phyloP scores from a whole-genome alignment of 192 early-diverging fungal genomes.

The Gigaspora rosea region DNA sequence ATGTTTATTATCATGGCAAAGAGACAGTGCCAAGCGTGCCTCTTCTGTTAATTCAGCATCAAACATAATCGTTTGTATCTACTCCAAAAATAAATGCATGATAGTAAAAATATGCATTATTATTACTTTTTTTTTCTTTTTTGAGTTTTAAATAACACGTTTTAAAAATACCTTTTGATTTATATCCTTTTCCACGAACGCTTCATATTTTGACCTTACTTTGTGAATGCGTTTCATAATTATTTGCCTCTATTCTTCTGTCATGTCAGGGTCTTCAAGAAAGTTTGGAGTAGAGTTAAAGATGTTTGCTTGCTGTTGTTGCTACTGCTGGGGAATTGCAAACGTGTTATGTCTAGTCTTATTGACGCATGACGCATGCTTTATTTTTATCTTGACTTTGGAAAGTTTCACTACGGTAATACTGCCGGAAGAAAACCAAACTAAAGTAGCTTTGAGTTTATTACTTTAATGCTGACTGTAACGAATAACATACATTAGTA shows the following conservation, averaged over 20 bases:
- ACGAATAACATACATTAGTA: no score
- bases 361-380: neutral
- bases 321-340: neutral
- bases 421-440: no score
- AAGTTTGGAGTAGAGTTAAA: neutral
- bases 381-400: neutral
- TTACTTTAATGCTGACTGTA: no score
- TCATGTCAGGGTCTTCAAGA: neutral
- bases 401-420: no score
- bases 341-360: neutral
- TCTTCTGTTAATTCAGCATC: slow-evolving; percentile 2
- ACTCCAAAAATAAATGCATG: neutral
- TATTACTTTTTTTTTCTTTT: neutral
- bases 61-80: slow-evolving; percentile 1
- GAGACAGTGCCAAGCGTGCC: neutral
- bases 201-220: slow-evolving; percentile 4
- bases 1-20: slow-evolving; percentile 3
- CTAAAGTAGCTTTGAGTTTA: no score
- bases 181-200: slow-evolving; percentile 1
- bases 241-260: neutral
- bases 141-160: neutral
- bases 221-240: neutral
- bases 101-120: neutral
- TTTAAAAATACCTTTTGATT: neutral
- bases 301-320: neutral